phyloP scores from a whole-genome alignment of 176 grass and related monocot genomes.

The Aegilops speltoides region DNA sequence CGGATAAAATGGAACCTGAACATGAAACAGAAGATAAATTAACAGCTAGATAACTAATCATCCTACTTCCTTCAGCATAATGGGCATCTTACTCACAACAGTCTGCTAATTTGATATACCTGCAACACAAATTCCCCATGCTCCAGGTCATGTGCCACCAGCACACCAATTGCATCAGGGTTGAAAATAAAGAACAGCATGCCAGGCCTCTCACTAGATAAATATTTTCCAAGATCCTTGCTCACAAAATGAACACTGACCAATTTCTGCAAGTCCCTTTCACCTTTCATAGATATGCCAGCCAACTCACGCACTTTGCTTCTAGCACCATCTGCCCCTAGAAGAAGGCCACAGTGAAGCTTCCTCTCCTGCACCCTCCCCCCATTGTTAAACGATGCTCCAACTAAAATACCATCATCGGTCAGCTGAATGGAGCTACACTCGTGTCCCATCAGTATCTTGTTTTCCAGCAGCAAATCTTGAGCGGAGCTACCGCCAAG shows the following conservation, averaged over 20 bases:
- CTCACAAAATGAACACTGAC: constrained; percentile 91
- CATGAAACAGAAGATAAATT: constrained; percentile 34
- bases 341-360: constrained; percentile 71
- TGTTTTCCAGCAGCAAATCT: constrained; percentile 44
- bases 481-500: constrained; percentile 25
- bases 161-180: constrained; percentile 67
- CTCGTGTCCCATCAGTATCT: constrained; percentile 86
- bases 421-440: constrained; percentile 62
- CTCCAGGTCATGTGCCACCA: constrained; percentile 93
- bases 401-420: constrained; percentile 57
- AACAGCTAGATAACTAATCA: background rate
- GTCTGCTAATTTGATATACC: constrained; percentile 42
- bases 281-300: constrained; percentile 84
- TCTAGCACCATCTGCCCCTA: constrained; percentile 75
- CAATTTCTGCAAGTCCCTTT: constrained; percentile 76
- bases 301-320: constrained; percentile 69
- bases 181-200: constrained; percentile 98
- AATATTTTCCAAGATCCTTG: constrained; percentile 78
- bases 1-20: constrained; percentile 92
- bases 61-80: background rate
- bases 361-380: constrained; percentile 57
- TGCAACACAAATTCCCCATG: constrained; percentile 94
- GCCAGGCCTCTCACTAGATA: constrained; percentile 71
- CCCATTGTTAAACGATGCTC: constrained; percentile 39
- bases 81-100: background rate